Percentiles rank a stretch among this genome's conserved stretches.
Evolutionary conservation across 2,329 filamentous ascomycete genomes (phyloP).

Genomic region (Penicillium rolfsii): DNA sequence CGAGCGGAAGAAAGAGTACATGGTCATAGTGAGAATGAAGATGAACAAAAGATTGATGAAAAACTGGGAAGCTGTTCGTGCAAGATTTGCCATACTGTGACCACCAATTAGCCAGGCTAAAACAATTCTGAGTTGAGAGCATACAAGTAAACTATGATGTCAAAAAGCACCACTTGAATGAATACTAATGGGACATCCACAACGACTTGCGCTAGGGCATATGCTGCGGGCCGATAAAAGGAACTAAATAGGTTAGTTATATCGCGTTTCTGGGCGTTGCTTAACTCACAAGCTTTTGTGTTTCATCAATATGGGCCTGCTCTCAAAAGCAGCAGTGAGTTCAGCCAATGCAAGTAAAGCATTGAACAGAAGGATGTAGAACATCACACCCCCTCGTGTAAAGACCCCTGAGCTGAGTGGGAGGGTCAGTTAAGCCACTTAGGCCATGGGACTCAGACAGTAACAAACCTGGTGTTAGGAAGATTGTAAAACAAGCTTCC

Average conservation of each 20-base stretch:
- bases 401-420: slow-evolving; percentile 56
- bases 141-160: slow-evolving; percentile 63
- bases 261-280: background rate
- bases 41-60: slow-evolving; percentile 63
- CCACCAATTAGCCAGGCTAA: background rate
- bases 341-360: slow-evolving; percentile 64
- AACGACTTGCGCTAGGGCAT: slow-evolving; percentile 61
- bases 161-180: slow-evolving; percentile 62
- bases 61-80: slow-evolving; percentile 62
- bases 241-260: slow-evolving; percentile 44
- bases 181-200: slow-evolving; percentile 62
- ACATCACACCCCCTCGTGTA: slow-evolving; percentile 63
- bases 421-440: background rate
- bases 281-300: slow-evolving; percentile 64
- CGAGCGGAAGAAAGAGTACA: slow-evolving; percentile 58
- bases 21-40: slow-evolving; percentile 58
- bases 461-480: slow-evolving; percentile 50
- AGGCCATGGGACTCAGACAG: too few species aligned
- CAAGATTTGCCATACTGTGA: slow-evolving; percentile 57
- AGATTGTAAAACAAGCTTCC: slow-evolving; percentile 59
- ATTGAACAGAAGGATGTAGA: slow-evolving; percentile 67
- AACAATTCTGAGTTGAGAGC: background rate
- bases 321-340: slow-evolving; percentile 63
- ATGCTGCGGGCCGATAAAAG: slow-evolving; percentile 67
- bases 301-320: slow-evolving; percentile 68